Evolutionary conservation across 108 stramenopile species (phyloP).

Genomic region (Schizochytrium sp.): DNA sequence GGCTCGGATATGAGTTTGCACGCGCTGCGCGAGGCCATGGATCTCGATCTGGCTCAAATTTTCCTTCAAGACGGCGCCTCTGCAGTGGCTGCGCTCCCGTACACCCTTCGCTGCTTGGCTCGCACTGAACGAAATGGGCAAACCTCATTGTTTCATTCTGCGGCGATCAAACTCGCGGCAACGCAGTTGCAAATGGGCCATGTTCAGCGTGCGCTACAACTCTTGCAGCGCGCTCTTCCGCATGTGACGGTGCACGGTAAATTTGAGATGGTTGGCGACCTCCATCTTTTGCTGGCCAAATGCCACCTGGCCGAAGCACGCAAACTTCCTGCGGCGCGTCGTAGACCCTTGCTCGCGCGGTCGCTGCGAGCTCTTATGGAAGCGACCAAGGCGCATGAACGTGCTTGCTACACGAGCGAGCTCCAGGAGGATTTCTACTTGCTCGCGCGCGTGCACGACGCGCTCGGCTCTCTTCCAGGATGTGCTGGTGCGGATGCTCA

Average conservation of each 20-base stretch:
- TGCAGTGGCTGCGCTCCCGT: not conserved
- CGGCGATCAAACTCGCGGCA: slow-evolving; percentile 6
- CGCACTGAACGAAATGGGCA: not conserved
- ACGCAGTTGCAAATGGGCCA: not conserved
- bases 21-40: not conserved
- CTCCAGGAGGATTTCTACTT: not conserved
- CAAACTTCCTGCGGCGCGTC: not conserved
- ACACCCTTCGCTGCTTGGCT: not conserved
- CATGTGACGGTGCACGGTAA: not conserved
- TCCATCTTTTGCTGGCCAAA: slow-evolving; percentile 7
- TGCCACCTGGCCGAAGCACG: not conserved
- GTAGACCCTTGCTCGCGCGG: not conserved
- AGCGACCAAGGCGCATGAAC: not conserved
- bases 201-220: not conserved
- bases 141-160: not conserved
- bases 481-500: not conserved
- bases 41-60: not conserved
- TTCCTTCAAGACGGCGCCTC: not conserved
- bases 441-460: not conserved
- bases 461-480: not conserved
- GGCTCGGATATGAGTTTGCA: not conserved
- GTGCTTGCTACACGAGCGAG: not conserved
- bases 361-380: not conserved
- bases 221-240: not conserved
- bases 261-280: not conserved